phyloP scores from a whole-genome alignment of 176 grass and related monocot genomes.

The Raddia distichophylla region DNA sequence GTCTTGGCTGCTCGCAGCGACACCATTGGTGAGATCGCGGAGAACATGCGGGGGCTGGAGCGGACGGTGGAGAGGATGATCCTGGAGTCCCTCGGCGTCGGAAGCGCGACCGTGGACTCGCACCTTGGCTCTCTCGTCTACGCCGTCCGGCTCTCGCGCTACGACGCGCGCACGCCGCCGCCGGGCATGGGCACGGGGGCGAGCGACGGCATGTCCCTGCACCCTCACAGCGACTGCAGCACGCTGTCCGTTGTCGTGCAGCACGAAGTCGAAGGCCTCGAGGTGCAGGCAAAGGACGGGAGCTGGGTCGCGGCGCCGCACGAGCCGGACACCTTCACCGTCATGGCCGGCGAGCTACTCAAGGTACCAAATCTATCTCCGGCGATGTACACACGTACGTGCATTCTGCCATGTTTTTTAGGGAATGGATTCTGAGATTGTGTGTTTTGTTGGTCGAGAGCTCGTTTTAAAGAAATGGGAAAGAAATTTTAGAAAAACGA shows the following conservation, averaged over 20 bases:
- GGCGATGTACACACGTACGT: too few relatives aligned
- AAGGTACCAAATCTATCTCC: background rate
- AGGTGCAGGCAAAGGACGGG: slow-evolving; percentile 33
- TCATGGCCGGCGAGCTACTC: slow-evolving; percentile 39
- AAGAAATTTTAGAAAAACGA: too few relatives aligned
- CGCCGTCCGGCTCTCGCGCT: background rate
- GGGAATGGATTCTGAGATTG: too few relatives aligned
- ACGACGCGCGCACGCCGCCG: too few relatives aligned
- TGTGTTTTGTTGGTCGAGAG: too few relatives aligned
- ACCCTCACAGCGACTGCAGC: too few relatives aligned
- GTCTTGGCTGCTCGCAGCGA: too few relatives aligned
- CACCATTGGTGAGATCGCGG: background rate
- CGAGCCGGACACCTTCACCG: background rate
- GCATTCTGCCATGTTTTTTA: too few relatives aligned
- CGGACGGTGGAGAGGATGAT: slow-evolving; percentile 37
- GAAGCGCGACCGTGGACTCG: background rate
- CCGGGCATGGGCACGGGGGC: too few relatives aligned
- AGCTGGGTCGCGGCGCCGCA: slow-evolving; percentile 31
- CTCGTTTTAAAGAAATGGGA: too few relatives aligned
- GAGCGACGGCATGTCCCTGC: too few relatives aligned
- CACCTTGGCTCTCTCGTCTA: background rate
- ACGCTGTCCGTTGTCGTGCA: background rate
- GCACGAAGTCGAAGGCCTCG: slow-evolving; percentile 52
- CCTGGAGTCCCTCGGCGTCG: slow-evolving; percentile 36
- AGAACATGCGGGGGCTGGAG: slow-evolving; percentile 30